Evolutionary conservation across 2,329 filamentous ascomycete genomes (phyloP).

Genomic region (Magnaporthiopsis rhizophila): DNA sequence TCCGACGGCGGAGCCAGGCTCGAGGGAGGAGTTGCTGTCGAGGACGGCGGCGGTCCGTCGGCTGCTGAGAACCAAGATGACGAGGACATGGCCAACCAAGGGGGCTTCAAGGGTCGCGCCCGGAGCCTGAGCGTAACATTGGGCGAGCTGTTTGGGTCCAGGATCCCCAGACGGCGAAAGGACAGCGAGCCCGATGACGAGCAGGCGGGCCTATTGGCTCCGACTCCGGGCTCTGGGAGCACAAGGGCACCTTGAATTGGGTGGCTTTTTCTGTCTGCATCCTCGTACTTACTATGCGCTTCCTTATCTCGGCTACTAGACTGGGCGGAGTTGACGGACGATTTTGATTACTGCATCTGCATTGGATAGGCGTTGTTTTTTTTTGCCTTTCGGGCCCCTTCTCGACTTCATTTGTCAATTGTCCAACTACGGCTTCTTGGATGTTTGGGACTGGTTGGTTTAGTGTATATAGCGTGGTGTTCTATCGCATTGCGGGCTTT

Average conservation of each 20-base stretch:
- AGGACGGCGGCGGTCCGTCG: background rate
- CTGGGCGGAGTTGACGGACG: background rate
- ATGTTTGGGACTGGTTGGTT: background rate
- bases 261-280: background rate
- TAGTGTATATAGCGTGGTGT: background rate
- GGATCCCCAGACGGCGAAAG: slow-evolving; percentile 15
- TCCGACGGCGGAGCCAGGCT: background rate
- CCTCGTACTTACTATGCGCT: background rate
- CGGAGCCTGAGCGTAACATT: slow-evolving; percentile 31
- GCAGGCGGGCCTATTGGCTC: background rate
- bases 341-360: background rate
- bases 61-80: background rate
- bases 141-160: slow-evolving; percentile 26
- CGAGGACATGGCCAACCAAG: background rate
- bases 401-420: background rate
- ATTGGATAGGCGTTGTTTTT: slow-evolving; percentile 9
- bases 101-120: slow-evolving; percentile 11
- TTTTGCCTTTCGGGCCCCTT: background rate
- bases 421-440: background rate
- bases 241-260: background rate
- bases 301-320: background rate
- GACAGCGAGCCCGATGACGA: slow-evolving; percentile 7
- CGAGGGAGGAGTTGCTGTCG: background rate
- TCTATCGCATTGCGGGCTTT: background rate
- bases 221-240: background rate